phyloP scores from a whole-genome alignment of 2,329 filamentous ascomycete genomes.

The Trichophyton rubrum region DNA sequence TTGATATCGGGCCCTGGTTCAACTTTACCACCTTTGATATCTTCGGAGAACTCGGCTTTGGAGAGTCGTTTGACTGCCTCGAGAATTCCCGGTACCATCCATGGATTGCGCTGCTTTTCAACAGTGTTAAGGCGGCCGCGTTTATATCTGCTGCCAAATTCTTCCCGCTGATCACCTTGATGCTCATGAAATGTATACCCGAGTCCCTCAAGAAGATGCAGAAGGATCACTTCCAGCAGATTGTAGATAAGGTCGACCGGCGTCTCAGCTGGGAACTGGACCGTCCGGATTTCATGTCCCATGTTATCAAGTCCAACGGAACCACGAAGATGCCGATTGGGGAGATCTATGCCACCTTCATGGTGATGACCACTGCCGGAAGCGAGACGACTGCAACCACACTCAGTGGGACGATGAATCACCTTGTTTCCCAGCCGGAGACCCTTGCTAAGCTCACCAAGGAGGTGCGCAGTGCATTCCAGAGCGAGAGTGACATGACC shows the following conservation, averaged over 20 bases:
- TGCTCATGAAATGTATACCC: constrained; percentile 12
- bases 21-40: constrained; percentile 25
- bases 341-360: constrained; percentile 14
- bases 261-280: constrained; percentile 3
- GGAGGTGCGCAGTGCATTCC: constrained; percentile 33
- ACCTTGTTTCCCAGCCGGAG: constrained; percentile 27
- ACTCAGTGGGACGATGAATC: constrained; percentile 31
- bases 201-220: constrained; percentile 1
- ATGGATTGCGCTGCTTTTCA: constrained; percentile 18
- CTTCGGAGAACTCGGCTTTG: constrained; percentile 23
- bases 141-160: constrained; percentile 3
- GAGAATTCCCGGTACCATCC: constrained; percentile 17
- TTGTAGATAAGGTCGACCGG: constrained; percentile 5
- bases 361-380: constrained; percentile 31
- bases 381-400: constrained; percentile 37
- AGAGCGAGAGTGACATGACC: constrained; percentile 28
- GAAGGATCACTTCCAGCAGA: constrained; percentile 8
- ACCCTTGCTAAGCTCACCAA: constrained; percentile 21
- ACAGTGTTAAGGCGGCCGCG: constrained; percentile 9
- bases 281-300: constrained; percentile 5
- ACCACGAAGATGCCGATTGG: constrained; percentile 7
- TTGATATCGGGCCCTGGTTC: constrained; percentile 22
- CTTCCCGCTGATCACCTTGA: constrained; percentile 11
- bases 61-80: constrained; percentile 22
- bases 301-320: background rate